phyloP scores from a whole-genome alignment of 352 stramenopile genomes.

The Globisporangium irregulare region DNA sequence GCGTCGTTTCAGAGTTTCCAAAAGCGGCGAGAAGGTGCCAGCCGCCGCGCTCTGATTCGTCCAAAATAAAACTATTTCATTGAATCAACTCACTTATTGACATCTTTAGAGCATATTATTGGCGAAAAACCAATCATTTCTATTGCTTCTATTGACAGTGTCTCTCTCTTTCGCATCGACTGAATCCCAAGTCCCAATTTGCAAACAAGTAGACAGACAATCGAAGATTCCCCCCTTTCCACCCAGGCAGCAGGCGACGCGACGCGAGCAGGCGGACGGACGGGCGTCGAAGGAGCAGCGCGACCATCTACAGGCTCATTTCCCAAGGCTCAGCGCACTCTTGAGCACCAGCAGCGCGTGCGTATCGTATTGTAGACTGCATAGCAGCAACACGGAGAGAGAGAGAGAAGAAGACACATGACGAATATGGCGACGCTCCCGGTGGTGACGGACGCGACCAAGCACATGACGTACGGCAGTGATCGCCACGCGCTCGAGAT shows the following conservation, averaged over 20 bases:
- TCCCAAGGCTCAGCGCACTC: not conserved
- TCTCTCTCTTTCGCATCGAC: not conserved
- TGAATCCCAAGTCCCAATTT: constrained; percentile 6
- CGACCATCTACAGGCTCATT: not conserved
- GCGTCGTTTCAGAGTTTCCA: not conserved
- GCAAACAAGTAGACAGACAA: not conserved
- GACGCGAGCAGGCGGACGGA: not conserved
- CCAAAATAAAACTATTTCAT: not conserved
- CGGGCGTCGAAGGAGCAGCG: not conserved
- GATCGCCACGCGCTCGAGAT: constrained; percentile 13
- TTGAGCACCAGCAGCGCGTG: not conserved
- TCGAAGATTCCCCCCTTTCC: constrained; percentile 16
- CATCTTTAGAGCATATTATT: not conserved
- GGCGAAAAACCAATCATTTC: not conserved
- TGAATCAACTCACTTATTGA: not conserved
- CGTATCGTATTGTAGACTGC: not conserved
- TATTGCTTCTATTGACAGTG: constrained; percentile 8
- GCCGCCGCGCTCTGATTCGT: not conserved
- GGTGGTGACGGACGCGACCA: constrained; percentile 9
- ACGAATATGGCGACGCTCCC: constrained; percentile 17
- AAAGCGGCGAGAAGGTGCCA: not conserved
- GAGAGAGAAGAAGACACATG: not conserved
- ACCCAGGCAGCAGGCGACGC: not conserved
- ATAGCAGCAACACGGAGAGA: not conserved
- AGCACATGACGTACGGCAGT: constrained; percentile 13